phyloP scores from a whole-genome alignment of 306 rosid genomes.

The Mimosa pudica region DNA sequence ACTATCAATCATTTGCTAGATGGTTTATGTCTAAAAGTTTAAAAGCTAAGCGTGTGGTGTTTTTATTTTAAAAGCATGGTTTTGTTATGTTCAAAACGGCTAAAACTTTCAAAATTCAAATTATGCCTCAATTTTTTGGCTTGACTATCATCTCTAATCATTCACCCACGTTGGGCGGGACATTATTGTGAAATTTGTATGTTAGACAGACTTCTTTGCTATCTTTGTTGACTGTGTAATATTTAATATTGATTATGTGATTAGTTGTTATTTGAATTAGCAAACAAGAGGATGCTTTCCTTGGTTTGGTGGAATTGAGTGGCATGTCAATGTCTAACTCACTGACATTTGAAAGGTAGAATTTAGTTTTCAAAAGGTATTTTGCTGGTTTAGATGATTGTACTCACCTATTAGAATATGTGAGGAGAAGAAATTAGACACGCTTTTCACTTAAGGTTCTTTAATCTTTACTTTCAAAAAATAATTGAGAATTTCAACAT shows the following conservation, averaged over 20 bases:
- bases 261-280: not conserved
- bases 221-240: constrained; percentile 5
- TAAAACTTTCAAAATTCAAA: not conserved
- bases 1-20: not conserved
- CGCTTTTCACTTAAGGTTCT: not conserved
- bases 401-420: not conserved
- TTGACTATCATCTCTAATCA: constrained; percentile 8
- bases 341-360: not conserved
- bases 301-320: not conserved
- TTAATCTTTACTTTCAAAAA: not conserved
- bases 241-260: not conserved
- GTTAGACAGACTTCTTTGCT: not conserved
- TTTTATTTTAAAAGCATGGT: not conserved
- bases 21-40: not conserved
- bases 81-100: not conserved
- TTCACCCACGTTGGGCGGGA: constrained; percentile 1
- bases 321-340: not conserved
- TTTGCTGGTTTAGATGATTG: not conserved
- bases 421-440: not conserved
- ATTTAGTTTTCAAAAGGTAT: not conserved
- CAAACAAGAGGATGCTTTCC: constrained; percentile 8
- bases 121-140: not conserved
- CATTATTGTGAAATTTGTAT: not conserved
- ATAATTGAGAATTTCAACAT: not conserved
- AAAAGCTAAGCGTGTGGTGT: not conserved